Base-by-base conservation (phyloP, 2,329 filamentous ascomycete genomes). In the Claviceps sp. region DNA sequence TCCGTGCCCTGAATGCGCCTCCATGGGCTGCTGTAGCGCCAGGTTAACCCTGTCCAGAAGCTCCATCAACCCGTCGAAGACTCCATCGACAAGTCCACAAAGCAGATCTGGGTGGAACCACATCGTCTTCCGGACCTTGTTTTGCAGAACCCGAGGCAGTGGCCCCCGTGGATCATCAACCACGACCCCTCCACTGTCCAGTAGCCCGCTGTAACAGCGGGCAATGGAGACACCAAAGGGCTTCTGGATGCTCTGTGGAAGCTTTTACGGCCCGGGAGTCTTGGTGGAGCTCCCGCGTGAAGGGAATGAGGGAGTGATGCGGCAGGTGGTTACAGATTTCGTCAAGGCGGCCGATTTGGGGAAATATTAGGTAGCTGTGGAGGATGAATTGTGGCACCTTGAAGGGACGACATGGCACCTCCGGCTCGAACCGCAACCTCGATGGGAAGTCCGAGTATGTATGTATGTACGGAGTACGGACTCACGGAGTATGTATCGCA, bases 61-160 rank as follows among this genome's bases (percentile, higher is more conserved):
- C 51, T 48, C 51, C 48, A 40, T 48, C 52, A 49, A 42, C 44
- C 30, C 48, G 52, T 48, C 48, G 38, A 47, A 41, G 51, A 51
- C 52, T 56, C 50, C 52, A 51, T 53, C 47, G 37, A 26, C 47
- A 50, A 34, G 40, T 53, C 52, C 57, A 58, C 57, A 57, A 52
- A 53, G 51, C 57, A 60, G 58, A 60, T 59, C 57, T 54, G 30
- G 44, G 56, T 58, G 58, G 58, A 54, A 54, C 58, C 52, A 54
- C 56, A 50, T 50, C 45, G 42, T 49, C 53, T 53, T 55, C 24
- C 51, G 51, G 51, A 53, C 49, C 47, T 52, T 52, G 54, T 56
- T 54, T 53, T 51, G 41, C 42, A 51, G 44, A 34, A 44, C 42
- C 52, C 54, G 40, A 52, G 52, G 48, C 44, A 54, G 48, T 36